Percentiles rank a stretch among this genome's conserved stretches.
phyloP scores from a whole-genome alignment of 2,329 filamentous ascomycete species.

The Penicillium brevicompactum region DNA sequence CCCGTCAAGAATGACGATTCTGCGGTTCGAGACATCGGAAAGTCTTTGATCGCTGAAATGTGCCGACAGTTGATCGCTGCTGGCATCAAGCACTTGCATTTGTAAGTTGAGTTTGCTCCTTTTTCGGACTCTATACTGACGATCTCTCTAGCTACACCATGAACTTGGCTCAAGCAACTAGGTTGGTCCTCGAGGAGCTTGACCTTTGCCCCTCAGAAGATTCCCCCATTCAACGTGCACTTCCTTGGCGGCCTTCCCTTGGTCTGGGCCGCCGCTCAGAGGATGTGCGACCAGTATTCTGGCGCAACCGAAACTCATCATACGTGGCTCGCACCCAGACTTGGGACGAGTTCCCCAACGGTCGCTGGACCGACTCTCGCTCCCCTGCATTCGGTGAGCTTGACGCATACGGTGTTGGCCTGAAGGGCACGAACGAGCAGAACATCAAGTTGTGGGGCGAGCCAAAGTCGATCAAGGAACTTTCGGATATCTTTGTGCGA shows the following conservation, averaged over 20 bases:
- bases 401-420: conserved; percentile 88
- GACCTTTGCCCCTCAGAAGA: conserved; percentile 75
- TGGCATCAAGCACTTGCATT: conserved; percentile 87
- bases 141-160: conserved; percentile 75
- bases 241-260: conserved; percentile 95
- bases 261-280: conserved; percentile 85
- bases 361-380: conserved; percentile 94
- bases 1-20: conserved; percentile 96
- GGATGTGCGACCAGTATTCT: conserved; percentile 97
- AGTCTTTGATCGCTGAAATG: conserved; percentile 82
- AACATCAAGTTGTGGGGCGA: conserved; percentile 95
- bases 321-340: conserved; percentile 95
- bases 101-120: conserved; percentile 52
- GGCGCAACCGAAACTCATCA: conserved; percentile 94
- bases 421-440: conserved; percentile 93
- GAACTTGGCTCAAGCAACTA: conserved; percentile 93
- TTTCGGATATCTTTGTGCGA: conserved; percentile 79
- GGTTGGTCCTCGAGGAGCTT: conserved; percentile 90
- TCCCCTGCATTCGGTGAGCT: conserved; percentile 96
- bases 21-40: conserved; percentile 86
- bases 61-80: conserved; percentile 81
- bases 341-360: conserved; percentile 99
- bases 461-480: conserved; percentile 75
- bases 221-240: conserved; percentile 79
- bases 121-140: not conserved